Conservation (phyloP, 495 filamentous ascomycete genomes). For the Penicillium flavigenum region DNA sequence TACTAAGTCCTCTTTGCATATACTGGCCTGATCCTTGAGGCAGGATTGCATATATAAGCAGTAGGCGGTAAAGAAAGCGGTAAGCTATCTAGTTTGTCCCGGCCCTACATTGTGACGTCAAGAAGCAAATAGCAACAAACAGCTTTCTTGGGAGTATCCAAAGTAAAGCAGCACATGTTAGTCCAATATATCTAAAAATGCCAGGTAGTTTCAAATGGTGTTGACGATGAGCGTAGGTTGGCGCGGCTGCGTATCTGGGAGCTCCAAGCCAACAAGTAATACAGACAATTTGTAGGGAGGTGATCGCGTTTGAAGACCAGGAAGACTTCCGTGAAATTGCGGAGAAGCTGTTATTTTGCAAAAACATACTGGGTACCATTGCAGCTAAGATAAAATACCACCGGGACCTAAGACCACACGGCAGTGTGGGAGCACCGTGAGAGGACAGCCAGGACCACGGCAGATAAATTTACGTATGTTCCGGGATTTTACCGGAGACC, state of each 20-base stretch:
- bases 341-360: constrained; percentile 2
- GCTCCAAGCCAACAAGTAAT: not conserved
- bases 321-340: not conserved
- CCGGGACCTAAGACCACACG: not conserved
- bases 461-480: not conserved
- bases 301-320: not conserved
- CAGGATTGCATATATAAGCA: not conserved
- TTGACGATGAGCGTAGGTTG: not conserved
- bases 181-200: not conserved
- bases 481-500: constrained; percentile 62
- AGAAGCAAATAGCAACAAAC: constrained; percentile 16
- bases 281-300: not conserved
- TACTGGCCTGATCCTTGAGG: not conserved
- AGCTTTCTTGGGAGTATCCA: not conserved
- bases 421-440: not conserved
- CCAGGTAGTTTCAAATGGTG: not conserved
- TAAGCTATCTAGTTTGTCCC: not conserved
- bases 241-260: not conserved
- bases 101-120: constrained; percentile 27
- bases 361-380: constrained; percentile 19
- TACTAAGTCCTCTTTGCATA: not conserved
- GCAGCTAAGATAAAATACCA: constrained; percentile 27
- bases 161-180: not conserved
- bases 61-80: not conserved
- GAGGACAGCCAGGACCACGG: not conserved